These are phyloP conservation scores for Lactarius vividus DNA, from an alignment of 768 basidiomycete species.

Conservation along the genomic window DNA sequence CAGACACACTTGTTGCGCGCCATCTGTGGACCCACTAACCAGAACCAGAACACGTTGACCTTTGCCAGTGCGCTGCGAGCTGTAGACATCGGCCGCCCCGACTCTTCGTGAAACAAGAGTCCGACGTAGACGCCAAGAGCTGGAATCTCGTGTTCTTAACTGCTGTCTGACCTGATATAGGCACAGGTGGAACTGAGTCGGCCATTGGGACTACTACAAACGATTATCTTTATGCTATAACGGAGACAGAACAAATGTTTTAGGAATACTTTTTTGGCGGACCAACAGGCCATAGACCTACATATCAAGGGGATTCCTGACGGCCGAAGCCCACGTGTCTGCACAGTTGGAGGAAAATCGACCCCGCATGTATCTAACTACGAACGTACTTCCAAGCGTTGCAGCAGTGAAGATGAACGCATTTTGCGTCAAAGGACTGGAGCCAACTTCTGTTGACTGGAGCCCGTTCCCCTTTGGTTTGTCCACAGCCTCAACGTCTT, in stretches of 20 bases:
- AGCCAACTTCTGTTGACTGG: background rate
- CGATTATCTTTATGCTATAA: slow-evolving; percentile 32
- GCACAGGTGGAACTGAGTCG: background rate
- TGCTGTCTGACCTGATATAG: slow-evolving; percentile 32
- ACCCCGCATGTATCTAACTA: background rate
- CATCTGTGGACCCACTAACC: slow-evolving; percentile 36
- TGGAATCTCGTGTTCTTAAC: too few relatives aligned
- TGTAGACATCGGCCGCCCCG: slow-evolving; percentile 4
- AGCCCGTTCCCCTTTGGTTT: background rate
- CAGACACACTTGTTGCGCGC: slow-evolving; percentile 35
- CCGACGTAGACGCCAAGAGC: background rate
- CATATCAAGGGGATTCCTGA: slow-evolving; percentile 39
- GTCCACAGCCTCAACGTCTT: background rate
- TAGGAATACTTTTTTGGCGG: too few relatives aligned
- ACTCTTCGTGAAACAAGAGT: background rate
- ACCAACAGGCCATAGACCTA: too few relatives aligned
- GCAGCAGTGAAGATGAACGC: slow-evolving; percentile 16
- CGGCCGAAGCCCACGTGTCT: slow-evolving; percentile 38
- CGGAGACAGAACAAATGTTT: background rate
- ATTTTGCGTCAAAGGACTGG: slow-evolving; percentile 9
- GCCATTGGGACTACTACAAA: background rate
- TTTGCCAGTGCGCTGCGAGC: slow-evolving; percentile 33
- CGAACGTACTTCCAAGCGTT: slow-evolving; percentile 16
- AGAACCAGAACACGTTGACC: slow-evolving; percentile 36
- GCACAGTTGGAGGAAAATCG: background rate